These are phyloP conservation scores for Theileria luwenshuni DNA, from an alignment of 169 alveolate species.

Conservation along the genomic window DNA sequence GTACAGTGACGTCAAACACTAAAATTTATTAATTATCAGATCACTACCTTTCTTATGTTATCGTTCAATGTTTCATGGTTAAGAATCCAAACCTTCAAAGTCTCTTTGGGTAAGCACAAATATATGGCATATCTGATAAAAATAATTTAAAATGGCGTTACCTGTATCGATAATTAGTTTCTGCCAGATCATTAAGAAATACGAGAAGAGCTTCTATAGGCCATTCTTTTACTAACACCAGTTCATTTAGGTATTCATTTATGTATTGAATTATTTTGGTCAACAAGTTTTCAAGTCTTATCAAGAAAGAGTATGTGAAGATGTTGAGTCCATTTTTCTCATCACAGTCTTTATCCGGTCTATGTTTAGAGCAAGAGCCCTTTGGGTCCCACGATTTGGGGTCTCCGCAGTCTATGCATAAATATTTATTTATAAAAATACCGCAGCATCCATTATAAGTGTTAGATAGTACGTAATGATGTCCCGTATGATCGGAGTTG, in stretches of 20 bases:
- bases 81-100: constrained; percentile 46
- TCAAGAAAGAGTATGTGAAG: constrained; percentile 29
- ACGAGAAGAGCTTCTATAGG: constrained; percentile 23
- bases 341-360: not conserved
- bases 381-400: constrained; percentile 50
- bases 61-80: constrained; percentile 35
- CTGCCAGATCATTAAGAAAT: constrained; percentile 53
- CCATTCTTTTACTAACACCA: constrained; percentile 20
- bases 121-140: constrained; percentile 23
- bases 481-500: constrained; percentile 59
- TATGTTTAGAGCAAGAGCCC: constrained; percentile 63
- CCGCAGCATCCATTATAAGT: constrained; percentile 69
- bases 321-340: constrained; percentile 28
- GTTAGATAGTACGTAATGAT: constrained; percentile 38
- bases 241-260: constrained; percentile 6
- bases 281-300: constrained; percentile 23
- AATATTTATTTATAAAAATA: not conserved
- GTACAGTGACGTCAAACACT: constrained; percentile 48
- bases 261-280: constrained; percentile 26
- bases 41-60: constrained; percentile 30
- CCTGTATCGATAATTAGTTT: constrained; percentile 47
- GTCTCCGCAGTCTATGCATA: constrained; percentile 60
- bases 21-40: not conserved
- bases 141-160: not conserved
- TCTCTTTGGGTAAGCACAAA: constrained; percentile 13